These are phyloP conservation scores for Schizonepeta tenuifolia DNA, from an alignment of 257 asterid species.

Conservation along the genomic window DNA sequence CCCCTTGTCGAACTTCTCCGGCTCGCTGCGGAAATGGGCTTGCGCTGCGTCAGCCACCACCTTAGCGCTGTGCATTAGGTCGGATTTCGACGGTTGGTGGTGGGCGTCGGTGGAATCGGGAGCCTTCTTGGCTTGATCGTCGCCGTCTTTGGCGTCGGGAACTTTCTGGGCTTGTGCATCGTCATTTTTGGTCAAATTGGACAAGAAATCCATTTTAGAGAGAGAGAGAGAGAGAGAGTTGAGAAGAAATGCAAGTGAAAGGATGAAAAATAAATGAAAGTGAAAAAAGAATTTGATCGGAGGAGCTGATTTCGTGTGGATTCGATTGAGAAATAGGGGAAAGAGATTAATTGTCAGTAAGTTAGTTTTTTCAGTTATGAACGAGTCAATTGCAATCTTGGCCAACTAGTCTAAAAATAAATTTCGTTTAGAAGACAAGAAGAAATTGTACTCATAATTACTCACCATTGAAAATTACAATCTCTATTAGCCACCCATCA, in stretches of 20 bases:
- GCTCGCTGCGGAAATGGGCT: slow-evolving; percentile 46
- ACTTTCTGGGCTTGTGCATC: slow-evolving; percentile 2
- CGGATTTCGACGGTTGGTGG: slow-evolving; percentile 43
- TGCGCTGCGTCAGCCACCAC: slow-evolving; percentile 56
- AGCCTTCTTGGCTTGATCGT: not conserved
- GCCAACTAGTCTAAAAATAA: not conserved
- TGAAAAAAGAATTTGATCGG: slow-evolving; percentile 17
- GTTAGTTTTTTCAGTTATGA: slow-evolving; percentile 27
- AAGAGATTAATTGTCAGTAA: not conserved
- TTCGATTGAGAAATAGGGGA: not conserved
- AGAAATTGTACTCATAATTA: too few species aligned
- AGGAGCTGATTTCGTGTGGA: slow-evolving; percentile 30
- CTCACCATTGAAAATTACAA: too few species aligned
- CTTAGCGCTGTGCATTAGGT: slow-evolving; percentile 58
- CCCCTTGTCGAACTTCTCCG: slow-evolving; percentile 44
- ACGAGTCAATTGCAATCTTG: not conserved
- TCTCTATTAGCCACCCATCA: too few species aligned
- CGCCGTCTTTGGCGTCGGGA: not conserved
- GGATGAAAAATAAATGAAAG: slow-evolving; percentile 12
- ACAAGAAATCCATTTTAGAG: slow-evolving; percentile 42
- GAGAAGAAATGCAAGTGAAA: not conserved
- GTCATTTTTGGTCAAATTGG: slow-evolving; percentile 26
- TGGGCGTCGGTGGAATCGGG: slow-evolving; percentile 23
- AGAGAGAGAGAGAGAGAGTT: not conserved
- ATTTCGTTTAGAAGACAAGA: too few species aligned